Evolutionary conservation across 139 green algal species (phyloP).

Genomic region (Coccomyxa sp.): DNA sequence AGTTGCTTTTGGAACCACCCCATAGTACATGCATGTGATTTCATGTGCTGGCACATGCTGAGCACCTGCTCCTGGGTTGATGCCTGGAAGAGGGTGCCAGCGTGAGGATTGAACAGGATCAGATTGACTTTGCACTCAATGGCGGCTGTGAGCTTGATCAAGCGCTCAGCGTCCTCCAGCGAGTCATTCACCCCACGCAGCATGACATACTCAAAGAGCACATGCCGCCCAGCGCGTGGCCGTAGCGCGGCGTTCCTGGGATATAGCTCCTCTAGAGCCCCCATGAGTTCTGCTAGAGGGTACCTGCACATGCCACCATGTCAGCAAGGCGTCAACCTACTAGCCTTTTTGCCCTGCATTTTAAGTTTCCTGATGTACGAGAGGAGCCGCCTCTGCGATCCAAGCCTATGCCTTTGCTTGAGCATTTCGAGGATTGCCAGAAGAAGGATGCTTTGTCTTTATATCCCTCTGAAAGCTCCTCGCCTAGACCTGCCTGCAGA

Average conservation of each 20-base stretch:
- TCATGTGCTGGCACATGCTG: too few species aligned
- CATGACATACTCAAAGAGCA: constrained; percentile 93
- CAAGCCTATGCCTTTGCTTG: too few species aligned
- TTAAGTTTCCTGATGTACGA: too few species aligned
- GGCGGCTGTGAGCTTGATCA: constrained; percentile 41
- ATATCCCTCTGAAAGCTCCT: too few species aligned
- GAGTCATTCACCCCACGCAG: constrained; percentile 83
- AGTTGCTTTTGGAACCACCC: too few species aligned
- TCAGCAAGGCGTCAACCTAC: background rate
- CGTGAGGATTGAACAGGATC: constrained; percentile 83
- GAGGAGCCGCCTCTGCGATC: too few species aligned
- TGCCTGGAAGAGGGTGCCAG: constrained; percentile 53
- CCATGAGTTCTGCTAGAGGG: constrained; percentile 49
- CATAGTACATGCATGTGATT: too few species aligned
- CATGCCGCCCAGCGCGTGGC: constrained; percentile 19
- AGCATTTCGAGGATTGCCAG: too few species aligned
- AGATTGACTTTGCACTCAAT: constrained; percentile 79
- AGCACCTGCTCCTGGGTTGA: constrained; percentile 23
- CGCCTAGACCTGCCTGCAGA: too few species aligned
- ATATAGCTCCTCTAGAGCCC: constrained; percentile 45
- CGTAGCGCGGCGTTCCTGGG: constrained; percentile 18
- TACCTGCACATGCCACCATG: background rate
- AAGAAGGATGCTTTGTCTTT: too few species aligned
- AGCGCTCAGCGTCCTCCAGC: constrained; percentile 58
- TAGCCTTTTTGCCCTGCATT: too few species aligned